Evolutionary conservation across 129 eudicot genomes (phyloP), one percentile per base, ranked within the genome.

Genomic region (Chrysanthemum lavandulifolium): DNA sequence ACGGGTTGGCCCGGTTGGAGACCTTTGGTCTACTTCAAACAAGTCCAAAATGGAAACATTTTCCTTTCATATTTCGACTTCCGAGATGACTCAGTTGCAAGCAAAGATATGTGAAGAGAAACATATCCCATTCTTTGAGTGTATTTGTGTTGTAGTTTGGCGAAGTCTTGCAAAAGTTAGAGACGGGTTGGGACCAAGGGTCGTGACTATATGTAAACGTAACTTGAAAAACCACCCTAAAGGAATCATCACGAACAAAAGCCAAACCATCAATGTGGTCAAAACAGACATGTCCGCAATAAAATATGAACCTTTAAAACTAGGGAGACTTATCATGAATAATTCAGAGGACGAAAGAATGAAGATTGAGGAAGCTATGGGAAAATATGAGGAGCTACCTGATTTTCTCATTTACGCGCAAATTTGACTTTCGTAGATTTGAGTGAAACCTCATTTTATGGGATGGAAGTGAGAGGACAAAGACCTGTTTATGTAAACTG

Each of bases 1-100:
- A 78, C 61, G 83, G 80, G 87, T 91, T 40, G 87, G 63, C 77
- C 93, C 91, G 36, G 93, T 88, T 68, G 96, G 81, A 40, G 93
- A 91, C 21, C 82, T 74, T 55, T 86, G 97, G 93, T 21, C 80
- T 2, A 53, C 68, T 63, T 6, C 50, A 23, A 60, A 27, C 18
- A 67, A 64, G 50, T 48, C 45, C 6, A 80, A 78, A 67, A 77
- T 88, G 90, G 79, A 13, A 33, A 23, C 87, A 10, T 75, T 75
- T 82, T 75, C 89, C 3, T 75, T 86, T 29, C 68, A 73, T 40
- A 21, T 82, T 4, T 79, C 68, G 2, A 54, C 77, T 21, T 4
- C 77, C 0, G 82, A 87, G 56, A 61, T 85, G 84, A 81, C 52
- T 21, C 79, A 61, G 13, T 56, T 92, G 58, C 87, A 84, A 59